These are phyloP conservation scores for Dichomitus squalens DNA, from an alignment of 1,284 basidiomycete genomes.

Conservation along the genomic window DNA sequence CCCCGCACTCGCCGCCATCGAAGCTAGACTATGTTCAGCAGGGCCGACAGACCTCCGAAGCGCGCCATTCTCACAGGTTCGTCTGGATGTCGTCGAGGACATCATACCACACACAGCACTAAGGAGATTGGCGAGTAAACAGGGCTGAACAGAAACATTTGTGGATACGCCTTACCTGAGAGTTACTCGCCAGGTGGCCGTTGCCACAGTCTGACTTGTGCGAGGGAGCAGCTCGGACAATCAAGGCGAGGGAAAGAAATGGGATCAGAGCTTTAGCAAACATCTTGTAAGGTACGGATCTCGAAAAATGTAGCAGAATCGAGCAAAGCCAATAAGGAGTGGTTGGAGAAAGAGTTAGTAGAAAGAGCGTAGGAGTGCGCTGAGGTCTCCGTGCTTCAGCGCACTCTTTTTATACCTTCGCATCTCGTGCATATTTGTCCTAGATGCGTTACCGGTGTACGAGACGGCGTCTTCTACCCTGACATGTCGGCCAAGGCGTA, in stretches of 20 bases:
- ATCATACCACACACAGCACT: conserved; percentile 22
- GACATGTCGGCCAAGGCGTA: background rate
- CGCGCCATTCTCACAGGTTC: conserved; percentile 5
- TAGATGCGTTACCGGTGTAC: background rate
- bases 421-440: background rate
- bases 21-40: conserved; percentile 1
- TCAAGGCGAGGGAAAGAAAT: conserved; percentile 11
- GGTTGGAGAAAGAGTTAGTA: background rate
- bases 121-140: background rate
- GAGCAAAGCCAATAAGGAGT: background rate
- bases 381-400: background rate
- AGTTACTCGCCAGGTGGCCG: conserved; percentile 34
- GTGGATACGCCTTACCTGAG: conserved; percentile 18
- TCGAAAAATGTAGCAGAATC: background rate
- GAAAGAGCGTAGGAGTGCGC: background rate
- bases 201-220: conserved; percentile 22
- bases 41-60: background rate
- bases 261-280: conserved; percentile 10
- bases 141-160: too few species aligned
- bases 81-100: conserved; percentile 21
- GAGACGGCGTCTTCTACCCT: background rate
- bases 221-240: conserved; percentile 12
- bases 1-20: conserved; percentile 25
- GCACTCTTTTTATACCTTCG: background rate
- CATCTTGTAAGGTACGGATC: conserved; percentile 4